phyloP scores from a whole-genome alignment of 2,329 filamentous ascomycete species.

The Xylaria sp. region DNA sequence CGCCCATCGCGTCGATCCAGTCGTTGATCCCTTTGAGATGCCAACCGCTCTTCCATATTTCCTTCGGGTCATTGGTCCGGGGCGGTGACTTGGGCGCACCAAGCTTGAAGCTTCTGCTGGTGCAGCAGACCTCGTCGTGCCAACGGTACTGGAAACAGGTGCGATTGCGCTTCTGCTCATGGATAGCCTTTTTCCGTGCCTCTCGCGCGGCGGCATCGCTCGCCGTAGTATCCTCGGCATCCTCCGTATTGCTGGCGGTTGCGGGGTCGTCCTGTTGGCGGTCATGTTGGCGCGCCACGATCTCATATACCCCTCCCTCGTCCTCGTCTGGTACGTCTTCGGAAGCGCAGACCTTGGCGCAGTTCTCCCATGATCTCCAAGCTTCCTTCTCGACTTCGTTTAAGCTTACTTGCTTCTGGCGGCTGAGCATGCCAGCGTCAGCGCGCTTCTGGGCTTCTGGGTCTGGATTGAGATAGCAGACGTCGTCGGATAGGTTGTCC shows the following conservation, averaged over 20 bases:
- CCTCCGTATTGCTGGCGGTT: constrained; percentile 31
- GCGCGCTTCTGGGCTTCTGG: constrained; percentile 40
- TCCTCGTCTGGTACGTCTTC: constrained; percentile 42
- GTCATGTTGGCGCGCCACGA: constrained; percentile 29
- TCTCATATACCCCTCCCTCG: constrained; percentile 32
- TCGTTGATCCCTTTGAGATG: constrained; percentile 50
- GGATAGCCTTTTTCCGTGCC: constrained; percentile 27
- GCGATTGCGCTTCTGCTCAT: constrained; percentile 38
- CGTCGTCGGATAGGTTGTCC: constrained; percentile 56
- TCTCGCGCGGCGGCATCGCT: constrained; percentile 29
- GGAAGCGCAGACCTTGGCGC: constrained; percentile 51
- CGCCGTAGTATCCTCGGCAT: constrained; percentile 32
- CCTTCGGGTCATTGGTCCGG: constrained; percentile 35
- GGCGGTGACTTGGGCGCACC: constrained; percentile 42
- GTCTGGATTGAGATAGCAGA: constrained; percentile 47
- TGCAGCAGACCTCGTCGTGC: constrained; percentile 48
- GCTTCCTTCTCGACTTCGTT: constrained; percentile 47
- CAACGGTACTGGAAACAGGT: constrained; percentile 52
- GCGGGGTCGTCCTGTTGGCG: constrained; percentile 33
- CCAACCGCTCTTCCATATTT: constrained; percentile 48
- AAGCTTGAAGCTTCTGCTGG: constrained; percentile 47
- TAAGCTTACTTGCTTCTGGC: constrained; percentile 44
- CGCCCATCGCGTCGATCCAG: constrained; percentile 49
- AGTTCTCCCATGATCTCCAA: constrained; percentile 50
- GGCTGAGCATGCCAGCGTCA: constrained; percentile 35